Evolutionary conservation across 768 basidiomycete species (phyloP), one percentile per base, ranked within the genome.

Genomic region (Termitomyces sp.): DNA sequence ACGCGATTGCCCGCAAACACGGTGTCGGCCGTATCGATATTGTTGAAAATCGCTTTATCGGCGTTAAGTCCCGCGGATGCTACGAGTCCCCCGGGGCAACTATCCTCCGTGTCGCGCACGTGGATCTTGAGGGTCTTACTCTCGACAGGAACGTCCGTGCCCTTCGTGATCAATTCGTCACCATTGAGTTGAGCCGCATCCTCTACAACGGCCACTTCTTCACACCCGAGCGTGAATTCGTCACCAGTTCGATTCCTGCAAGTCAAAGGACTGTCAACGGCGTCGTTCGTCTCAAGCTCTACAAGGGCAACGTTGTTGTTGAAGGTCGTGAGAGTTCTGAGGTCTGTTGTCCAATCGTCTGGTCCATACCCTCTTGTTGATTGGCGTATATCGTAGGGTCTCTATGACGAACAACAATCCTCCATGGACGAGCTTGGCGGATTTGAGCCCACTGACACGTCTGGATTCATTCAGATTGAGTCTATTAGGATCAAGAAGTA

Each of bases 371-470:
- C 24, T 45, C 22, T 52, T 8, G 40, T 42, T 59, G 35, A 59
- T 58, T 20, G 20, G 0, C 10, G 24, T 14, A 8, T 46, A 33
- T 55, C 16, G 54, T 60, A 92, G 88, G 92, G 92, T 69, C 81
- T 99, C 26, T 99, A 99, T 70, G 97, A 99, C 68, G 94, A 92
- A 67, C 87, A 87, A 33, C 82, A 97, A 74, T 93, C 92, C 10
- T 97, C 94, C 55, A 98, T 99, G 97, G 97, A 99, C 72, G 94
- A 96, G 76, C 86, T 98, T 58, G 96, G 97, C 60, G 96, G 95
- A 44, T 98, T 99, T 74, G 93, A 96, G 75, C 95, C 95, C 22
- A 92, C 90, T 33, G 94, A 96, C 68, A 94, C 94, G 36, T 84
- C 90, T 51, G 95, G 95, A 4, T 98, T 98, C 81, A 98, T 98